Evolutionary conservation across 225 moss, liverwort and hornwort species (phyloP).

Genomic region (Bryum argenteum): DNA sequence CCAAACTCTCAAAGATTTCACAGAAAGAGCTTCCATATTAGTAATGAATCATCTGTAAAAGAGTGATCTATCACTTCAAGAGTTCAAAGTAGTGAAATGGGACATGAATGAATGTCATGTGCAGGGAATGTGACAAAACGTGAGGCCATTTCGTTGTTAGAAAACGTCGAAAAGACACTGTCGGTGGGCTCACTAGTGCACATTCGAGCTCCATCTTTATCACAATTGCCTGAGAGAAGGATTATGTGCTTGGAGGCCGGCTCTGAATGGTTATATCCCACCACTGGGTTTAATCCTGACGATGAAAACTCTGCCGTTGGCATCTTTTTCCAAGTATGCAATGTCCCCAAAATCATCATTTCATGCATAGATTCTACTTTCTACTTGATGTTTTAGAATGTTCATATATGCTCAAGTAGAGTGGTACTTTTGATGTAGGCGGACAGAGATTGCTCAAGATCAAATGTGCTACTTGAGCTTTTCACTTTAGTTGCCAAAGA

Average conservation of each 20-base stretch:
- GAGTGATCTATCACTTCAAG: too few relatives aligned
- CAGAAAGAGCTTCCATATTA: too few relatives aligned
- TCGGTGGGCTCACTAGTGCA: constrained; percentile 51
- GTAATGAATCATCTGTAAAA: too few relatives aligned
- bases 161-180: constrained; percentile 62
- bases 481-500: constrained; percentile 83
- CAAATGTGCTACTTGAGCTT: constrained; percentile 82
- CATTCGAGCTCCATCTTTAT: constrained; percentile 61
- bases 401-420: too few relatives aligned
- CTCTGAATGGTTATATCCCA: constrained; percentile 64
- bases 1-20: too few relatives aligned
- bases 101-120: background rate
- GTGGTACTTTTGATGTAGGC: constrained; percentile 39
- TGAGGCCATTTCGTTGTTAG: constrained; percentile 55
- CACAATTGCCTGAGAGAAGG: constrained; percentile 78
- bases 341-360: background rate
- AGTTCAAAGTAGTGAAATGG: too few relatives aligned
- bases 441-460: constrained; percentile 63
- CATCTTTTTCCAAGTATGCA: constrained; percentile 71
- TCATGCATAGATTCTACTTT: too few relatives aligned
- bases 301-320: constrained; percentile 91
- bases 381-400: too few relatives aligned
- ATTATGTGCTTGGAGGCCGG: constrained; percentile 77
- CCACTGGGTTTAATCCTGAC: constrained; percentile 71
- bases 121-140: constrained; percentile 70